Percentiles rank a stretch among this genome's conserved stretches.
These are phyloP conservation scores for Viola pubescens DNA, from an alignment of 441 rosid genomes.

Conservation along the genomic window DNA sequence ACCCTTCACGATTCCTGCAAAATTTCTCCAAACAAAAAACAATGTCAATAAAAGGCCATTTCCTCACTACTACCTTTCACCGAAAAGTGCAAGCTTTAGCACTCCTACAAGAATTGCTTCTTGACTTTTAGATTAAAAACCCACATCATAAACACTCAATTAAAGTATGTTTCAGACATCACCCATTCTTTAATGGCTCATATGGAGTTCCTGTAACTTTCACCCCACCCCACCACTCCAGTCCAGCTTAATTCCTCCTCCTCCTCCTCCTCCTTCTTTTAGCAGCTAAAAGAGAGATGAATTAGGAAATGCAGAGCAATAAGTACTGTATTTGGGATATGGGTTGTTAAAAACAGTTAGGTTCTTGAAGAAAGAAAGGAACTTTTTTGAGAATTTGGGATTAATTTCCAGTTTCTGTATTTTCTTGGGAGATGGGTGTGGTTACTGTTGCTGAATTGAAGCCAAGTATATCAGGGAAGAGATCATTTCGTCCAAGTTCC, in stretches of 20 bases:
- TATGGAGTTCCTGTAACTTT: constrained; percentile 32
- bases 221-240: constrained; percentile 22
- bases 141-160: constrained; percentile 32
- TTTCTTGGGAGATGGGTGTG: constrained; percentile 58
- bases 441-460: constrained; percentile 71
- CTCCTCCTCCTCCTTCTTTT: constrained; percentile 16
- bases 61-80: constrained; percentile 43
- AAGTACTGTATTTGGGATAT: constrained; percentile 16
- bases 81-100: constrained; percentile 58
- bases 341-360: constrained; percentile 20
- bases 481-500: constrained; percentile 77
- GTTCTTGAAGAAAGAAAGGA: constrained; percentile 18
- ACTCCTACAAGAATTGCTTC: constrained; percentile 32
- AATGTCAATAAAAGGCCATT: constrained; percentile 19
- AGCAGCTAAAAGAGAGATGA: background rate
- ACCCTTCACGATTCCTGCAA: constrained; percentile 55
- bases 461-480: constrained; percentile 80
- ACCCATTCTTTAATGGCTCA: constrained; percentile 35
- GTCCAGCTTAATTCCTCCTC: constrained; percentile 1
- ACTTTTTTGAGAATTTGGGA: constrained; percentile 2
- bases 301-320: constrained; percentile 14
- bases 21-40: constrained; percentile 20
- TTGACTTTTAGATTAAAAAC: constrained; percentile 46
- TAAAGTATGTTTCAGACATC: constrained; percentile 28
- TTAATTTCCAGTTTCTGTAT: constrained; percentile 6